These are phyloP conservation scores for Anthoceros angustus DNA, from an alignment of 225 moss, liverwort and hornwort genomes.

Conservation along the genomic window DNA sequence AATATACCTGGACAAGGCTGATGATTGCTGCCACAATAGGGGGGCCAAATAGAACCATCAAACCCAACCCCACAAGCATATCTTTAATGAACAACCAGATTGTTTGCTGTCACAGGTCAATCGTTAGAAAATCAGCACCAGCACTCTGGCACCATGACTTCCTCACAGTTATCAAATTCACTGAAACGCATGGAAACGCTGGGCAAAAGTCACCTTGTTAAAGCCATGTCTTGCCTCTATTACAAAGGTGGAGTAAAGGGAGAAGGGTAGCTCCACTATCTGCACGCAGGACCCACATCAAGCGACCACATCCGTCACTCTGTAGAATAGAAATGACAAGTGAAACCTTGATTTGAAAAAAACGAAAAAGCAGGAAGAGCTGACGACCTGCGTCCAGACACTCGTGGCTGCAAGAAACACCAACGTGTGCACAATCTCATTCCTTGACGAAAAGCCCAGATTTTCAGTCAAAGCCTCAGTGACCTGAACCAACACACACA, in stretches of 20 bases:
- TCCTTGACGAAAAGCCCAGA: constrained; percentile 46
- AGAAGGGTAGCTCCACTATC: constrained; percentile 81
- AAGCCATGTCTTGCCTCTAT: constrained; percentile 97
- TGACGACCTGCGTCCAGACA: constrained; percentile 67
- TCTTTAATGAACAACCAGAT: constrained; percentile 74
- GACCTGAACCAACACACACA: constrained; percentile 12
- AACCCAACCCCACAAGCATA: constrained; percentile 55
- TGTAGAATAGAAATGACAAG: neutral
- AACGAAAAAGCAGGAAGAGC: neutral
- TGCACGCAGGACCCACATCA: constrained; percentile 8
- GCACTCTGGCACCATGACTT: neutral
- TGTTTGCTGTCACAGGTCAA: constrained; percentile 46
- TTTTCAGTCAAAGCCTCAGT: constrained; percentile 31
- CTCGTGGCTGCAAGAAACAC: constrained; percentile 62
- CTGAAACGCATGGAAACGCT: neutral
- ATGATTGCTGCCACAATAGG: constrained; percentile 79
- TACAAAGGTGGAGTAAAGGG: constrained; percentile 80
- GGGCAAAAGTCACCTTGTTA: constrained; percentile 37
- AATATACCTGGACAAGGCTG: constrained; percentile 41
- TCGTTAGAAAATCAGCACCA: neutral
- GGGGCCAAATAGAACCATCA: constrained; percentile 80
- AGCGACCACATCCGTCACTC: neutral
- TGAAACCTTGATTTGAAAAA: neutral
- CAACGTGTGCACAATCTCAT: constrained; percentile 74
- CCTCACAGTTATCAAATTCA: neutral